phyloP scores from a whole-genome alignment of 225 moss, liverwort and hornwort genomes.

The Physcomitrium patens region DNA sequence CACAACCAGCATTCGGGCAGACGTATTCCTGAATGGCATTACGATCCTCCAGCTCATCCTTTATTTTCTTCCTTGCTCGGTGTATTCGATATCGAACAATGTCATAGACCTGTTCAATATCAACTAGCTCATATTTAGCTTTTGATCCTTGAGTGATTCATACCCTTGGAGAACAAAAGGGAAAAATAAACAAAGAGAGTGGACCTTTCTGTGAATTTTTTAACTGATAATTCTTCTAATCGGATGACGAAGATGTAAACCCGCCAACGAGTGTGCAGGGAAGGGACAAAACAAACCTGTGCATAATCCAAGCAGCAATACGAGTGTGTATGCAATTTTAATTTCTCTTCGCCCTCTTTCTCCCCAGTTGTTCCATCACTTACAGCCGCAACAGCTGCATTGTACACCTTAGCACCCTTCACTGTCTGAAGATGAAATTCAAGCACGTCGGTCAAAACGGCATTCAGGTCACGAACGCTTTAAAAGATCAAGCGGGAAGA shows the following conservation, averaged over 20 bases:
- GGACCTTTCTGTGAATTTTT: background rate
- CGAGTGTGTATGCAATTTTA: conserved; percentile 95
- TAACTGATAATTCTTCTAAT: conserved; percentile 21
- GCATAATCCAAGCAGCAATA: conserved; percentile 99
- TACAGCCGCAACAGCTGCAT: conserved; percentile 93
- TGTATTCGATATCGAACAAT: conserved; percentile 97
- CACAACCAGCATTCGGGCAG: conserved; percentile 86
- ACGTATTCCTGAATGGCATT: conserved; percentile 98
- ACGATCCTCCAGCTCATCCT: conserved; percentile 97
- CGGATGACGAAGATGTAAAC: background rate
- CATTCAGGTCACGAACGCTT: background rate
- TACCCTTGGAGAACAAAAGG: conserved; percentile 13
- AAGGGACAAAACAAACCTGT: conserved; percentile 58
- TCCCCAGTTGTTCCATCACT: conserved; percentile 63
- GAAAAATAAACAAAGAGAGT: conserved; percentile 6
- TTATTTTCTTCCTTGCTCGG: conserved; percentile 97
- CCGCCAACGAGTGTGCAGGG: conserved; percentile 11
- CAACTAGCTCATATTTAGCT: conserved; percentile 42
- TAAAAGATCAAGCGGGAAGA: background rate
- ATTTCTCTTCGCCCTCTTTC: conserved; percentile 92
- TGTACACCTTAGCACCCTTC: conserved; percentile 93
- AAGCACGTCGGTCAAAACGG: conserved; percentile 23
- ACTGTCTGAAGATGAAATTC: conserved; percentile 63
- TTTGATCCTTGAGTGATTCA: conserved; percentile 16
- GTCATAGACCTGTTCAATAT: conserved; percentile 79